Evolutionary conservation across 1,284 basidiomycete genomes (phyloP), one percentile per base, ranked within the genome.

Genomic region (Amylostereum areolatum): DNA sequence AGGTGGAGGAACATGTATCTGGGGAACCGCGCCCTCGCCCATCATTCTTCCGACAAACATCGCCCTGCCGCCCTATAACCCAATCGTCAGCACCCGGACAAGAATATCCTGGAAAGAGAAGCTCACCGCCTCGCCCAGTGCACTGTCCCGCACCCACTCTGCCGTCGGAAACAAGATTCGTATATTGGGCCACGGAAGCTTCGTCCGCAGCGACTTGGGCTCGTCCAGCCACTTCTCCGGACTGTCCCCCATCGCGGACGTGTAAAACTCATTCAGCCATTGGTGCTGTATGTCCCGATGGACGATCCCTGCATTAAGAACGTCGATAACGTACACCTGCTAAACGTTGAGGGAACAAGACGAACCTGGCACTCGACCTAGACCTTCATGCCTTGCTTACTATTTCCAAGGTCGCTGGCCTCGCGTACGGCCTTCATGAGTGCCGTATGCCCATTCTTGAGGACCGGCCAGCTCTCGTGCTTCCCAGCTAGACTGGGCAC

Each of bases 241-340:
- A n/a, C 77, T 78, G 56, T 81, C 75, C 5, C 88, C 88, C 25
- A 75, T 70, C 2, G 83, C 81, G 4, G 85, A 89, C 62, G 71
- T 75, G 57, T 83, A 74, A 57, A 91, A 87, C 59, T 89, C 87
- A 57, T 89, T 87, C 51, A 87, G 60, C 88, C 88, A 91, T 83
- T 77, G 0, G 83, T 80, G n/a, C 80, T 81, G 64, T 87, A 90
- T 2, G 62, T 67, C 10, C 88, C 88, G 39, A 89, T 77, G 48
- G 85, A 88, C 3, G 87, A 90, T 1, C 87, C 86, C 85, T n/a
- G n/a, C n/a, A n/a, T n/a, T n/a, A n/a, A n/a, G n/a, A n/a, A n/a
- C n/a, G n/a, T n/a, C n/a, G n/a, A n/a, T 36, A 32, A 28, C 5
- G 41, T 11, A 32, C 24, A n/a, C 9, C n/a, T n/a, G 32, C 5